Evolutionary conservation across 1,284 basidiomycete species (phyloP).

Genomic region (Cutaneotrichosporon dermatis): DNA sequence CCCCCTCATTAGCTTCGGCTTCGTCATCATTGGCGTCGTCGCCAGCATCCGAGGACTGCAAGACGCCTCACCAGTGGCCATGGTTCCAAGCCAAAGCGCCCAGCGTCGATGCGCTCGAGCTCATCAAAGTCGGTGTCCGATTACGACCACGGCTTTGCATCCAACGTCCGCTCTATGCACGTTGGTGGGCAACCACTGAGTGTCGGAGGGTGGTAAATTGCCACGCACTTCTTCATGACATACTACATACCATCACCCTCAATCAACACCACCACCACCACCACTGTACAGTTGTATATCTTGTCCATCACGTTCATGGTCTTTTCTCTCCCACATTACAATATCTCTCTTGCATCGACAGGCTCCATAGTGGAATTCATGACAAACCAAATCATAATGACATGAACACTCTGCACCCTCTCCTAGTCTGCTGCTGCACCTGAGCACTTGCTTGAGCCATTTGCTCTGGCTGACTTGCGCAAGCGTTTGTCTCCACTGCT

Average conservation of each 20-base stretch:
- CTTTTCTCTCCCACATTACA: constrained; percentile 1
- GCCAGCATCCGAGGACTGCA: constrained; percentile 46
- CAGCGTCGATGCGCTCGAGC: constrained; percentile 5
- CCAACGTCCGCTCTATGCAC: constrained; percentile 11
- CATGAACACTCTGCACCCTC: constrained; percentile 2
- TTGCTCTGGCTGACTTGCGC: no score
- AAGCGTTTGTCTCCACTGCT: background rate
- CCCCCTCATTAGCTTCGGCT: constrained; percentile 39
- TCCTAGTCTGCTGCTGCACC: background rate
- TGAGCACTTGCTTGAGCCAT: no score
- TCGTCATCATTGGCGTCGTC: constrained; percentile 41
- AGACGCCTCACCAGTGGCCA: constrained; percentile 43
- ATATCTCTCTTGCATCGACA: constrained; percentile 13
- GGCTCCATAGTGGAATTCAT: constrained; percentile 4
- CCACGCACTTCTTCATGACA: background rate
- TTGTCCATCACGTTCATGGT: constrained; percentile 9
- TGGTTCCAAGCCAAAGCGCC: constrained; percentile 20
- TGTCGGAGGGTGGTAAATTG: constrained; percentile 18
- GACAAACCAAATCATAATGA: constrained; percentile 8
- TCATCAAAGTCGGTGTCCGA: constrained; percentile 13
- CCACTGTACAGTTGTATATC: constrained; percentile 23
- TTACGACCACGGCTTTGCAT: constrained; percentile 11
- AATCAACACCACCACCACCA: no score
- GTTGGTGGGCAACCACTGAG: constrained; percentile 12
- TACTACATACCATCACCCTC: background rate